phyloP scores from a whole-genome alignment of 2,329 filamentous ascomycete species.

The Trichophyton benhamiae region DNA sequence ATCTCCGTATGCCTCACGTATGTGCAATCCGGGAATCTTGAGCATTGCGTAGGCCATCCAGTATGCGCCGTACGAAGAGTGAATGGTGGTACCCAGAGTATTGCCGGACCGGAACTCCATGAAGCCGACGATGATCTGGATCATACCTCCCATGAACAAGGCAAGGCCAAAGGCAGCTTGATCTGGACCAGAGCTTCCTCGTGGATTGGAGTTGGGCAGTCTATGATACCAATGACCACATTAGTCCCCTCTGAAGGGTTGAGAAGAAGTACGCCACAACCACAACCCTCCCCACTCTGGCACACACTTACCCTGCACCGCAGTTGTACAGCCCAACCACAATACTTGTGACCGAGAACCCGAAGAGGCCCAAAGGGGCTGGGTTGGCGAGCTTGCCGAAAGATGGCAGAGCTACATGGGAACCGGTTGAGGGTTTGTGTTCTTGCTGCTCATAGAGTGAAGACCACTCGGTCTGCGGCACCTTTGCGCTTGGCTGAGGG shows the following conservation, averaged over 20 bases:
- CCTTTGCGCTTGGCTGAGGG: background rate
- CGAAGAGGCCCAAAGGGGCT: conserved; percentile 47
- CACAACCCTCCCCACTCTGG: background rate
- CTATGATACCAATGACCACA: conserved; percentile 8
- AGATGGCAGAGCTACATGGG: conserved; percentile 8
- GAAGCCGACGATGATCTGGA: conserved; percentile 19
- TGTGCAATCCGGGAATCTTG: conserved; percentile 41
- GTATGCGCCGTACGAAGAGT: conserved; percentile 50
- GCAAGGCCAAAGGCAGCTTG: conserved; percentile 19
- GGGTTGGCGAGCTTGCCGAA: conserved; percentile 38
- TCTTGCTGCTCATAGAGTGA: background rate
- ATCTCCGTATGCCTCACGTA: conserved; percentile 36
- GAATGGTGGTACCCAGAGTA: conserved; percentile 50
- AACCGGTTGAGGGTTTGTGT: conserved; percentile 2
- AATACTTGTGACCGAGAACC: conserved; percentile 56
- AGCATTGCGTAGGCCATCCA: conserved; percentile 51
- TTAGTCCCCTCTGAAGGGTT: background rate
- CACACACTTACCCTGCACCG: conserved; percentile 36
- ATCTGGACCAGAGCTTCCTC: conserved; percentile 16
- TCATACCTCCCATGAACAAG: conserved; percentile 21
- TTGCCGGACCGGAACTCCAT: conserved; percentile 44
- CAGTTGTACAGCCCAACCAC: conserved; percentile 41
- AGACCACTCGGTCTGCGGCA: background rate
- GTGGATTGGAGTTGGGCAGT: conserved; percentile 17
- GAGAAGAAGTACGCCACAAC: background rate